A percentile compares a stretch with the other conserved stretches of the same genome.
Conservation (phyloP, 257 asterid species). For the Verbena officinalis region DNA sequence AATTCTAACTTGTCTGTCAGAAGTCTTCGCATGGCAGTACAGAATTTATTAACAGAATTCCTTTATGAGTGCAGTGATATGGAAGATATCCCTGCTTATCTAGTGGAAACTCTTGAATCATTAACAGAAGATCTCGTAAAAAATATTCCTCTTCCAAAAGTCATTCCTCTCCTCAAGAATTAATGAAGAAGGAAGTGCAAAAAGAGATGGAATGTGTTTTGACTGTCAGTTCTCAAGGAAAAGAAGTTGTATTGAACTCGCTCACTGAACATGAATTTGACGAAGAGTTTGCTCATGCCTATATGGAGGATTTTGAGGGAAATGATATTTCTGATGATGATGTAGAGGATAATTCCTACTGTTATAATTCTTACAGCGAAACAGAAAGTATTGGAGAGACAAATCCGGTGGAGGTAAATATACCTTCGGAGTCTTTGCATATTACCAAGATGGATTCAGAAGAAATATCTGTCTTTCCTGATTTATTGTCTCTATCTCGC, state of each 20-base stretch:
- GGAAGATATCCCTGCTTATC: conserved; percentile 57
- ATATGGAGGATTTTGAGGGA: conserved; percentile 57
- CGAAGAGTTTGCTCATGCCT: conserved; percentile 64
- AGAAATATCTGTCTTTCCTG: conserved; percentile 19
- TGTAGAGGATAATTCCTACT: conserved; percentile 21
- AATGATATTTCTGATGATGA: conserved; percentile 41
- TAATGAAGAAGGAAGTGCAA: conserved; percentile 44
- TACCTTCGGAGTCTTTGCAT: conserved; percentile 37
- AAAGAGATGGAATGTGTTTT: conserved; percentile 64
- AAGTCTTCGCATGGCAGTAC: conserved; percentile 47
- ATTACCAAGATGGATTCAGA: conserved; percentile 32
- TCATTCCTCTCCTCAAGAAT: conserved; percentile 32
- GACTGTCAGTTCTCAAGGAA: conserved; percentile 75
- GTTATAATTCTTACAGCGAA: conserved; percentile 32
- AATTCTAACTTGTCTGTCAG: conserved; percentile 31
- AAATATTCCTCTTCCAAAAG: conserved; percentile 18
- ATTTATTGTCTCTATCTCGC: conserved; percentile 26
- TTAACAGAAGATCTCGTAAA: conserved; percentile 43
- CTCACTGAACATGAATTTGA: conserved; percentile 57
- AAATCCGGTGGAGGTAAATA: conserved; percentile 29
- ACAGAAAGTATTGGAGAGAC: conserved; percentile 74
- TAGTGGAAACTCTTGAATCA: conserved; percentile 51
- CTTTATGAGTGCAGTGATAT: conserved; percentile 79
- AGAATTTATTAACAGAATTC: conserved; percentile 63
- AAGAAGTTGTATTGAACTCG: conserved; percentile 63